Percentiles rank a stretch among this genome's conserved stretches.
phyloP scores from a whole-genome alignment of 164 flowering plant species.

The Sextonia rubra region DNA sequence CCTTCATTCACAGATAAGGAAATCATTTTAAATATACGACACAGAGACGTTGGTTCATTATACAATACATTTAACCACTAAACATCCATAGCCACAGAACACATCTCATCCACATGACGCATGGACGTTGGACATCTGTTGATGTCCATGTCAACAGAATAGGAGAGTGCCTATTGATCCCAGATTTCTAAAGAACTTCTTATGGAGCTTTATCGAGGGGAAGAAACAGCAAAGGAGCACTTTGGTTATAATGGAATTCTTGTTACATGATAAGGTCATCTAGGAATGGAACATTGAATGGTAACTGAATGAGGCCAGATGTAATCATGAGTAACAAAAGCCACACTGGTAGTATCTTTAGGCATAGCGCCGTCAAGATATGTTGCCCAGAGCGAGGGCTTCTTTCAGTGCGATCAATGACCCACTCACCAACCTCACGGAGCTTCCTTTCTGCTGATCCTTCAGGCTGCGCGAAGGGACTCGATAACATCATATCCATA shows the following conservation, averaged over 20 bases:
- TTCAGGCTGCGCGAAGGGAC: slow-evolving; percentile 15
- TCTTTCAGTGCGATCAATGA: slow-evolving; percentile 16
- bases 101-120: too few relatives aligned
- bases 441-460: slow-evolving; percentile 23
- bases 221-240: too few relatives aligned
- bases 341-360: slow-evolving; percentile 60
- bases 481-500: slow-evolving; percentile 12
- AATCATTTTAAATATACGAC: too few relatives aligned
- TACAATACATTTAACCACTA: too few relatives aligned
- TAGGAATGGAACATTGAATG: slow-evolving; percentile 48
- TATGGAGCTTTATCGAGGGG: too few relatives aligned
- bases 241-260: background rate
- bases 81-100: too few relatives aligned
- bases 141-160: too few relatives aligned
- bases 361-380: slow-evolving; percentile 35
- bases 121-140: too few relatives aligned
- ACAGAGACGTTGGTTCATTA: too few relatives aligned
- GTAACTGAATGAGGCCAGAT: slow-evolving; percentile 57
- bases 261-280: slow-evolving; percentile 58
- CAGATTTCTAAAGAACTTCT: too few relatives aligned
- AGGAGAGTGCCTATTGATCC: too few relatives aligned
- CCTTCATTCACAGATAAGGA: too few relatives aligned
- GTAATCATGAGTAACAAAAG: slow-evolving; percentile 45
- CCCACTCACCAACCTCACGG: slow-evolving; percentile 21
- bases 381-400: slow-evolving; percentile 29